phyloP scores from a whole-genome alignment of 192 early-diverging fungal species.

The Linnemannia schmuckeri region DNA sequence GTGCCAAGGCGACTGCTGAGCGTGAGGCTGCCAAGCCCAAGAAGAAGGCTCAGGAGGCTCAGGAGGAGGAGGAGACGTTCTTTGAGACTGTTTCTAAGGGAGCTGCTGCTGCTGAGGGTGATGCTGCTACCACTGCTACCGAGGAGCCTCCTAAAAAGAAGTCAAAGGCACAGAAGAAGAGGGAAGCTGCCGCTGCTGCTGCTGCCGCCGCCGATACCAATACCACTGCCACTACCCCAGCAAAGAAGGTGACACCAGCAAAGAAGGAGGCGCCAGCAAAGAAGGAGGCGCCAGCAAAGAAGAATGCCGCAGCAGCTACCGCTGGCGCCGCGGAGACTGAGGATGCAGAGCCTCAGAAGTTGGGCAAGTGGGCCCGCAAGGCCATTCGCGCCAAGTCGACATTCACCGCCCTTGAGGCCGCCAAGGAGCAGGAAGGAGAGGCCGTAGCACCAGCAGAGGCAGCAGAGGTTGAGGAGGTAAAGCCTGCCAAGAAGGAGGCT shows the following conservation, averaged over 20 bases:
- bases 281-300: slow-evolving; percentile 1
- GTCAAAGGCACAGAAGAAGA: slow-evolving; percentile 8
- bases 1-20: slow-evolving; percentile 45
- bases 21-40: slow-evolving; percentile 19
- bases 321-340: not conserved
- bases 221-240: not conserved
- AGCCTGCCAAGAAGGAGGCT: not conserved
- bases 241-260: not conserved
- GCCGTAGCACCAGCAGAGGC: not conserved
- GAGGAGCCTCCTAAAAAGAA: slow-evolving; percentile 8
- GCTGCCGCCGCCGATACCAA: not conserved
- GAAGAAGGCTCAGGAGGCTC: not conserved
- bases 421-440: not conserved
- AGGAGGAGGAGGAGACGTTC: slow-evolving; percentile 36
- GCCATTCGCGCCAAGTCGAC: slow-evolving; percentile 37
- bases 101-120: not conserved
- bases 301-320: not conserved
- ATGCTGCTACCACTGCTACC: not conserved
- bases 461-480: not conserved
- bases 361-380: slow-evolving; percentile 55
- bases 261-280: not conserved
- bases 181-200: not conserved
- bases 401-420: slow-evolving; percentile 3
- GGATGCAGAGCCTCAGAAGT: slow-evolving; percentile 27
- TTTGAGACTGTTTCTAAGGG: slow-evolving; percentile 47